phyloP scores from a whole-genome alignment of 352 stramenopile genomes.

The Phytophthora lateralis region DNA sequence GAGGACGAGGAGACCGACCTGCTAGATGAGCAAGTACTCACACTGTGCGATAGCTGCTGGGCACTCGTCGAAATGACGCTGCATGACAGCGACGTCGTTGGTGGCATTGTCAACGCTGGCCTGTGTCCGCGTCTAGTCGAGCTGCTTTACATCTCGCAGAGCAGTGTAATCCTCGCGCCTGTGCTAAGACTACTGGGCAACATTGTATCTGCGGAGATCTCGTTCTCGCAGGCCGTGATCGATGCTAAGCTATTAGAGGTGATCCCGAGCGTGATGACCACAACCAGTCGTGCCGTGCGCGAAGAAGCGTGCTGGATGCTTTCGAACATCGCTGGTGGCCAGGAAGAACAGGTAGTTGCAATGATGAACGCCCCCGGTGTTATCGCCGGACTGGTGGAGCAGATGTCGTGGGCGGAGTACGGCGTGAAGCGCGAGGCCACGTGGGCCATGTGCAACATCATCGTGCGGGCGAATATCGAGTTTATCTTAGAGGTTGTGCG shows the following conservation, averaged over 20 bases:
- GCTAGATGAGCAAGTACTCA: slow-evolving; percentile 86
- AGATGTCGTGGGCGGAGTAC: slow-evolving; percentile 89
- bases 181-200: slow-evolving; percentile 81
- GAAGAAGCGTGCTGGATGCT: slow-evolving; percentile 90
- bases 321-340: slow-evolving; percentile 81
- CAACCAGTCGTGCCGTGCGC: slow-evolving; percentile 76
- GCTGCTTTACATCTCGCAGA: slow-evolving; percentile 84
- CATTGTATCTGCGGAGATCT: slow-evolving; percentile 82
- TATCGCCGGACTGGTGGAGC: slow-evolving; percentile 68
- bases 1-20: slow-evolving; percentile 75
- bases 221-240: slow-evolving; percentile 76
- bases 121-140: slow-evolving; percentile 80
- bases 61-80: slow-evolving; percentile 83
- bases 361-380: slow-evolving; percentile 79
- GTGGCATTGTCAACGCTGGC: slow-evolving; percentile 60
- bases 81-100: slow-evolving; percentile 69
- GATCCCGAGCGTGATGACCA: slow-evolving; percentile 83
- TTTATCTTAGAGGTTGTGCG: slow-evolving; percentile 71
- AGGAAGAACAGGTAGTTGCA: slow-evolving; percentile 73
- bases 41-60: slow-evolving; percentile 87
- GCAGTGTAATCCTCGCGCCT: slow-evolving; percentile 80
- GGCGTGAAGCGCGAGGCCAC: slow-evolving; percentile 84
- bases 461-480: slow-evolving; percentile 65
- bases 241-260: slow-evolving; percentile 81
- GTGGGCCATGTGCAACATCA: slow-evolving; percentile 89